Evolutionary conservation across 352 stramenopile genomes (phyloP), one percentile per base, ranked within the genome.

Genomic region (Globisporangium echinulatum): DNA sequence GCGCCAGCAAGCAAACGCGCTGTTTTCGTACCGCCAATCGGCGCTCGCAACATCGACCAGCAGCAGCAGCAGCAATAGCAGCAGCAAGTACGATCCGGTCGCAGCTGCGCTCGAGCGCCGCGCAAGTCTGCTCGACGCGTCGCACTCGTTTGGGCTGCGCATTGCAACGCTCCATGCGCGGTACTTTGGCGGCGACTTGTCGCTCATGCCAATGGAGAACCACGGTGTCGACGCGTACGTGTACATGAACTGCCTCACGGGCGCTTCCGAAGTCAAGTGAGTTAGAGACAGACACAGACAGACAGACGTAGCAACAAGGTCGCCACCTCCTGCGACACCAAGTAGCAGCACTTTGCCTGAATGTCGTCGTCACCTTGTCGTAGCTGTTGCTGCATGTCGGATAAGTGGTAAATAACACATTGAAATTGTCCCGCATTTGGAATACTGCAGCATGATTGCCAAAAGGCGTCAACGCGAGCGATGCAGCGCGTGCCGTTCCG

Each of bases 131-230:
- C 69, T 92, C 36, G 70, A 88, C 67, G 89, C 90, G 53, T 78
- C 75, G 14, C 72, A 88, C 46, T 92, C 83, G 47, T 92, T 92
- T 68, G 96, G 96, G 1, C 75, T 99, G 47, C 96, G 96, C 49
- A 91, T 93, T 51, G 83, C 83, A 3, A 77, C 77, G 62, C 89
- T 96, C 37, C 99, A 99, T 67, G 96, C 96, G 39, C 87, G 97
- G 56, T 99, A 99, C 79, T 99, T 99, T 85, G 97, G 97, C 33
- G 97, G 97, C 9, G 97, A 98, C 68, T 77, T 99, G 49, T 93
- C 88, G 64, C 92, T 99, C 55, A 99, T 99, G 89, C 98, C 94
- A 38, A 99, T 99, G 94, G 96, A 99, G 57, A 97, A 97, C 33
- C 98, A 98, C 70, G 97, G 97, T 40, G 98, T 98, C 44, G 97